Base-by-base conservation (phyloP, 2,329 filamentous ascomycete genomes). In the Fusarium piperis region DNA sequence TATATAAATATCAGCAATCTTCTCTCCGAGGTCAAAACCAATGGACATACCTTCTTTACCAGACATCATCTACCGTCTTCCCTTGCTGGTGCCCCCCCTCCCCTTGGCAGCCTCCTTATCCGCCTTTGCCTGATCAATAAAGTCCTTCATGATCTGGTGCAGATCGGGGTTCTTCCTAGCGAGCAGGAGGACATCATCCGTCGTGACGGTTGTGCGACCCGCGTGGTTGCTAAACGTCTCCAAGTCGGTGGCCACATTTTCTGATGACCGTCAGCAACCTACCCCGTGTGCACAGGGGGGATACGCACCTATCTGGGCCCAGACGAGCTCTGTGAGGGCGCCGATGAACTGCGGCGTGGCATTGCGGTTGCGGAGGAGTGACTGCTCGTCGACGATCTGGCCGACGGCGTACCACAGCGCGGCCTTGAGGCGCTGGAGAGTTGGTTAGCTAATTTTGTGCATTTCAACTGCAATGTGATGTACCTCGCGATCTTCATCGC, bases 271-370 rank as follows among this genome's bases (percentile, higher is more conserved):
- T 74, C 26, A 69, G 62, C 16, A 30, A 30, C 15, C 20, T 30
- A 11, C 8, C 38, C n/a, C 18, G 8, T 39, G 15, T 30, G 20
- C 11, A 13, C 13, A 4, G 39, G 7, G 35, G 7, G 20, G 6
- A 1, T 5, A 59, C 62, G 2, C 62, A 95, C 94, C 93, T 58
- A 97, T 92, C 74, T 97, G 94, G 1, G 91, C 88, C 90, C 93
- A 97, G 9, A 95, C 92, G 81, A 97, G 89, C 80, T 97, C 94
- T 1, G 93, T 96, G 78, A 97, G 81, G 0, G 92, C 92, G 10
- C 92, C 94, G 74, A 97, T 97, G 80, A 97, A 97, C 78, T 97
- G 94, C 2, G 94, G 94, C 28, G 95, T 97, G 8, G 95, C 94
- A 81, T 97, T 98, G 71, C 94, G 88, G 78, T 93, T 82, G 60